A percentile compares a stretch with the other conserved stretches of the same genome.
Evolutionary conservation across 805 yeast species (phyloP).

Genomic region (Pichia scutulata): DNA sequence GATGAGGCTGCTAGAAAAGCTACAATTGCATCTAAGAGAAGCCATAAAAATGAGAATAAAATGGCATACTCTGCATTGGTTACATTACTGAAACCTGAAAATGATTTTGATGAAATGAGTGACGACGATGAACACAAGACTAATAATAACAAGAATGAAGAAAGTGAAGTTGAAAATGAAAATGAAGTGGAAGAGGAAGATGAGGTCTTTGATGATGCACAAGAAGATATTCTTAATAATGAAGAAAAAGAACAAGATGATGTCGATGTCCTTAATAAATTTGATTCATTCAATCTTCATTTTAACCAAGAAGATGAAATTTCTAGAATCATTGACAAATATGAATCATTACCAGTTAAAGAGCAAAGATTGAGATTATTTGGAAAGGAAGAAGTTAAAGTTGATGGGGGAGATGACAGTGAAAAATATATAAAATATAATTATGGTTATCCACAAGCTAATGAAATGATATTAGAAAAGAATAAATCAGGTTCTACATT

Average conservation of each 20-base stretch:
- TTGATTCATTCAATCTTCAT: constrained; percentile 74
- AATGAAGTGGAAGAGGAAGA: constrained; percentile 23
- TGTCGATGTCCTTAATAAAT: constrained; percentile 17
- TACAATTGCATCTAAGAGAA: constrained; percentile 14
- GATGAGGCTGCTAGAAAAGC: constrained; percentile 20
- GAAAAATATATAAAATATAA: constrained; percentile 27
- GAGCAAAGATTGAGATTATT: constrained; percentile 7
- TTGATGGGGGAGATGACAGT: constrained; percentile 12
- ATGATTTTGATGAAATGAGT: constrained; percentile 10
- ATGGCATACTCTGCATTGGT: constrained; percentile 25
- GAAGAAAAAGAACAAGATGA: constrained; percentile 35
- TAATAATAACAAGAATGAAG: constrained; percentile 4
- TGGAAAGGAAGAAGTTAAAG: constrained; percentile 17
- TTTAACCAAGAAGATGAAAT: constrained; percentile 47
- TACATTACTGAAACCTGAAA: constrained; percentile 20
- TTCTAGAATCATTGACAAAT: constrained; percentile 24
- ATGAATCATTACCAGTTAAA: constrained; percentile 17
- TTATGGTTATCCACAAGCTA: constrained; percentile 21
- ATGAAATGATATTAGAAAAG: not conserved
- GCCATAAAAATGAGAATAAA: constrained; percentile 17
- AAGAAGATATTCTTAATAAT: constrained; percentile 23
- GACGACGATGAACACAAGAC: constrained; percentile 13
- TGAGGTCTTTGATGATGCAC: constrained; percentile 15
- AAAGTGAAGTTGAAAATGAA: constrained; percentile 19
- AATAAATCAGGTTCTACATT: constrained; percentile 8